Evolutionary conservation across 2,329 filamentous ascomycete species (phyloP), one percentile per base, ranked within the genome.

Genomic region (Elsinoe batatas): DNA sequence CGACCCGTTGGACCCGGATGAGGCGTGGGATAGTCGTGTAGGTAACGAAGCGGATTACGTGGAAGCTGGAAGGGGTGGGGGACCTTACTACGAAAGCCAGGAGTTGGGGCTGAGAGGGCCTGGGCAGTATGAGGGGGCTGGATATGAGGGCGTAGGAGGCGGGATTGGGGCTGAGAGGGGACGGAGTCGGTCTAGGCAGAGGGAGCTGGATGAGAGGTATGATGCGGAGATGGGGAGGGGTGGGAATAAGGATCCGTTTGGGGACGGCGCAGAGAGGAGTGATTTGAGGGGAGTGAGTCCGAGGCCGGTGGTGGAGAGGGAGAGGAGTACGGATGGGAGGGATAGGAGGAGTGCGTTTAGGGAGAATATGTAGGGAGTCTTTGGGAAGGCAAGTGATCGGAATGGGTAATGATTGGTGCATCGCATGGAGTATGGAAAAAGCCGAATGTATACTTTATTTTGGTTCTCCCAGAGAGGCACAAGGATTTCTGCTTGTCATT

Each of bases 21-120:
- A 91, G 65, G 87, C 88, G 1, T 95, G 89, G 89, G 88, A 93
- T 71, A 72, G 87, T 60, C 77, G 87, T 58, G 87, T 94, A 3
- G 87, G 86, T 57, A 77, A 82, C 62, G 87, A 91, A 68, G 81
- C 84, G 15, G 83, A 85, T 65, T 59, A 61, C 35, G 37, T 44
- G 13, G 40, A 42, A 15, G 13, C 40, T 72, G 79, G 1, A 72
- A 74, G 1, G 13, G 53, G 12, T 2, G 73, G 72, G 2, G 74
- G 75, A 18, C 78, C 78, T 1, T 88, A 88, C 69, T 85, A 88
- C 65, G 88, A 91, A 65, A 88, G 91, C 67, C 82, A 87, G 65
- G 87, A 90, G 69, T 73, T 89, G 4, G 84, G 84, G 0, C 66
- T 80, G 35, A 76, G 72, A 51, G 70, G 74, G 60, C 68, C 67